Base-by-base conservation (phyloP, 495 filamentous ascomycete genomes). In the Xylaria longipes region DNA sequence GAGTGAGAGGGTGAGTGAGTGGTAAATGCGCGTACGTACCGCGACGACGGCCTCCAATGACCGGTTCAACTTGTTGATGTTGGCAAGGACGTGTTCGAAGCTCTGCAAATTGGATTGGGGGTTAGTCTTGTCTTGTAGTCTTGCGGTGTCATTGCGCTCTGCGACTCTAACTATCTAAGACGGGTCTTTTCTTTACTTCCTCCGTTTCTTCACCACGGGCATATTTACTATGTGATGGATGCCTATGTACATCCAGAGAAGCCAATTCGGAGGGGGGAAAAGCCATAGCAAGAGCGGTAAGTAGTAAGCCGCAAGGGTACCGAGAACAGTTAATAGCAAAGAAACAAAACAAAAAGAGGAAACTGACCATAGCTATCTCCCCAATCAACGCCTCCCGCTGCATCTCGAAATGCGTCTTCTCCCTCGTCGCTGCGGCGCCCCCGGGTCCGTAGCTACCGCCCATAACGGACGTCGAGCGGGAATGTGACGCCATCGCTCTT, bases 21-120 rank as follows among this genome's bases (percentile, higher is more conserved):
- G 35, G 17, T n/a, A 8, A 39, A 35, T 60, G 37, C 1, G 57
- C 33, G 22, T 20, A 81, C 89, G 35, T 82, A 96, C 95, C 43
- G 92, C 89, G 71, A 97, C 94, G n/a, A 98, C 91, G 64, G 94
- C 93, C 79, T 99, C 96, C 41, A 99, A 82, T 45, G 91, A 93
- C 37, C 96, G 92, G 80, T 98, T 99, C 64, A 99, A 83, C 72
- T 94, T 93, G 81, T 99, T 99, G 81, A 98, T 93, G 76, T 97
- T 97, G 73, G 94, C 93, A 64, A 99, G 92, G 60, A 98, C 95
- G 76, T 95, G 89, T 74, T 99, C 96, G 81, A 99, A 92, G 79
- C 90, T 91, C 93, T 97, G 71, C 22, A 54, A 20, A 56, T 46
- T 2, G 22, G 20, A 29, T 35, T 35, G 48, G 31, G n/a, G 45